Base-by-base conservation (phyloP, 1,284 basidiomycete species). In the Mycena citricolor region DNA sequence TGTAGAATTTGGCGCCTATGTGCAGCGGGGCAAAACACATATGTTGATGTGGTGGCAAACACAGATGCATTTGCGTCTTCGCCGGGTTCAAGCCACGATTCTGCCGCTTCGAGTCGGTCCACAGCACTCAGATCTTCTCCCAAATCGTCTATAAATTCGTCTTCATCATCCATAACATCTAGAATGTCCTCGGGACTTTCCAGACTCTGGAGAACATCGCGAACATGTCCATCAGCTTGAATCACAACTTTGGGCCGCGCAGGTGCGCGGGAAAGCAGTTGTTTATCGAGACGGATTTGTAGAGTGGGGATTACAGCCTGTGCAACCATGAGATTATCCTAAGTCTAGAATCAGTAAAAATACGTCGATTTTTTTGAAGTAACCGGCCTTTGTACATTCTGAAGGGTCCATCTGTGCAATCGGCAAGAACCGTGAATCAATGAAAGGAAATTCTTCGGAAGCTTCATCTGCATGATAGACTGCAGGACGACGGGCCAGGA, bases 1-100 rank as follows among this genome's bases (percentile, higher is more conserved):
- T 51, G 54, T 8, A 67, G 57, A 8, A 64, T 14, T 12, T 56
- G 56, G 13, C 54, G 51, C 8, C 56, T 51, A 47, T 67, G 61
- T 4, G 55, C 43, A 3, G 61, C 53, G 5, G 63, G 61, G 41
- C 63, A 66, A 47, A 68, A 67, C 2, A 60, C 41, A 49, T 65
- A 66, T 13, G 53, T 33, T 5, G 51, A 44, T 25, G 60, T 51
- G 13, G 54, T 46, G 2, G 42, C 32, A 29, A 40, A 46, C 3
- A 14, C 30, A 29, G n/a, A n/a, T n/a, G n/a, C n/a, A n/a, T n/a
- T n/a, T n/a, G n/a, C n/a, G 2, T 16, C 46, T 44, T 66, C 64
- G 0, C 55, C 61, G 2, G 53, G 54, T 4, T 66, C 62, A 47
- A 66, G 62, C 40, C 56, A 47, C 54, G 57, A 64, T 23, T 64